These are phyloP conservation scores for Yamadazyma oceani DNA, from an alignment of 1,139 yeast species.

Conservation along the genomic window DNA sequence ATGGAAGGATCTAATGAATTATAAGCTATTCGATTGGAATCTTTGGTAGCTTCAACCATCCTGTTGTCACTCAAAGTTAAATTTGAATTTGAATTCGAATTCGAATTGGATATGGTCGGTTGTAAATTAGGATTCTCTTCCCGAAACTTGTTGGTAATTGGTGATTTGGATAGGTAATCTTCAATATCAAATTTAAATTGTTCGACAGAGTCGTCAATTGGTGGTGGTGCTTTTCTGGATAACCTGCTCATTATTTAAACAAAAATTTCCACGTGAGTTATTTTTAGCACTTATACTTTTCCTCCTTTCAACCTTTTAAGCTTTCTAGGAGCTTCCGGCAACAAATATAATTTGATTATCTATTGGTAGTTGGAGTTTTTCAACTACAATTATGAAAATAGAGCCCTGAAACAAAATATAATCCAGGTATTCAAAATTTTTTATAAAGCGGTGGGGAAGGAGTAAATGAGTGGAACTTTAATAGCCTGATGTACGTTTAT, in stretches of 20 bases:
- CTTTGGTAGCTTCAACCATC: slow-evolving; percentile 4
- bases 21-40: slow-evolving; percentile 5
- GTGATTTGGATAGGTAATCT: slow-evolving; percentile 24
- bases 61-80: slow-evolving; percentile 6
- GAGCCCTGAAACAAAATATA: too few species aligned
- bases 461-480: too few species aligned
- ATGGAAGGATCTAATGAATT: slow-evolving; percentile 16
- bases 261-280: not conserved
- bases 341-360: too few species aligned
- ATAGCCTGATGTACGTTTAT: not conserved
- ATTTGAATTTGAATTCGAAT: too few species aligned
- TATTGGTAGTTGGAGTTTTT: too few species aligned
- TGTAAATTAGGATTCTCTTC: slow-evolving; percentile 30
- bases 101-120: slow-evolving; percentile 14
- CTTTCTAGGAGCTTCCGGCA: too few species aligned
- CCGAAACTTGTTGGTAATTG: slow-evolving; percentile 24
- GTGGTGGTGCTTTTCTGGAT: slow-evolving; percentile 15
- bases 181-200: slow-evolving; percentile 18
- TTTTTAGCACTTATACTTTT: not conserved
- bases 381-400: too few species aligned
- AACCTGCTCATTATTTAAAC: slow-evolving; percentile 5
- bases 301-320: too few species aligned
- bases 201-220: slow-evolving; percentile 8
- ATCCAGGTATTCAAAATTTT: too few species aligned
- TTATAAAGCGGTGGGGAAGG: too few species aligned